Evolutionary conservation across 768 basidiomycete genomes (phyloP).

Genomic region (Amanita inopinata): DNA sequence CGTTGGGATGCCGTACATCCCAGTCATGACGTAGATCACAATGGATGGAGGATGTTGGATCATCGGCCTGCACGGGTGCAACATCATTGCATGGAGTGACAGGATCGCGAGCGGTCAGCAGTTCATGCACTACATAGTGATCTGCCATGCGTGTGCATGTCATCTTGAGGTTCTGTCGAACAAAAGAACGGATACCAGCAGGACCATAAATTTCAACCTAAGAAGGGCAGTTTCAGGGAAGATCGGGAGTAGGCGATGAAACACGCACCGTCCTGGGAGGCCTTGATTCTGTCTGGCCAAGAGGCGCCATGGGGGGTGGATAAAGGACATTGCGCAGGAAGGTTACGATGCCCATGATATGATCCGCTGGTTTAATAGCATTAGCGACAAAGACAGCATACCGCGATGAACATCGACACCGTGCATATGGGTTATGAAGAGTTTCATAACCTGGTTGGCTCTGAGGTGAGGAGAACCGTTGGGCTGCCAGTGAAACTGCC

Average conservation of each 20-base stretch:
- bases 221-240: no score
- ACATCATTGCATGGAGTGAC: conserved; percentile 36
- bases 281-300: not conserved
- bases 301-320: conserved; percentile 20
- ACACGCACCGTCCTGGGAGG: conserved; percentile 1
- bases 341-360: conserved; percentile 65
- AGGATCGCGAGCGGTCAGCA: conserved; percentile 48
- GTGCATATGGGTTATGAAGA: conserved; percentile 85
- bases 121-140: conserved; percentile 70
- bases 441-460: conserved; percentile 43
- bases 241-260: no score
- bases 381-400: not conserved
- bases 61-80: conserved; percentile 12
- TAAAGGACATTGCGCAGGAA: conserved; percentile 52
- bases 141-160: conserved; percentile 53
- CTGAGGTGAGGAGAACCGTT: conserved; percentile 23
- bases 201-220: conserved; percentile 73
- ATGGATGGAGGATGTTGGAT: conserved; percentile 11
- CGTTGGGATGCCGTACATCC: conserved; percentile 38
- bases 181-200: conserved; percentile 62
- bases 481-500: conserved; percentile 57
- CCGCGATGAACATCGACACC: conserved; percentile 27
- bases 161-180: conserved; percentile 61
- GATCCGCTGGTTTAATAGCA: conserved; percentile 42
- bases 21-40: conserved; percentile 22